These are phyloP conservation scores for Isoetes taiwanensis DNA, from an alignment of 75 land plant genomes.

Conservation along the genomic window DNA sequence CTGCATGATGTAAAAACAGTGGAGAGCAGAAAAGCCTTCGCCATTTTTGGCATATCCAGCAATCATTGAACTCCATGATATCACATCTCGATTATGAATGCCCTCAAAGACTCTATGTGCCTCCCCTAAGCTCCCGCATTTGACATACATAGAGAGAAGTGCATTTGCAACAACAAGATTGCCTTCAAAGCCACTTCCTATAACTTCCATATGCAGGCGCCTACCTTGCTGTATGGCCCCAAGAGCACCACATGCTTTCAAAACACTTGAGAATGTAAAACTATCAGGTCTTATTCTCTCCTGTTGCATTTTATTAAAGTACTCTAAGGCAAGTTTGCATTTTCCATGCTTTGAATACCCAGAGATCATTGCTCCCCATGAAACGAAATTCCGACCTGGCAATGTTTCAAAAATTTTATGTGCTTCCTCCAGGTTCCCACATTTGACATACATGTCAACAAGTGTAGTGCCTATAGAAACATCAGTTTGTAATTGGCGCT, in stretches of 20 bases:
- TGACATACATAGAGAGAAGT: constrained; percentile 16
- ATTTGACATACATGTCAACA: constrained; percentile 14
- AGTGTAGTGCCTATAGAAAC: constrained; percentile 15
- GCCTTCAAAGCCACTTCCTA: constrained; percentile 9
- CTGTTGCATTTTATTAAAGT: constrained; percentile 11
- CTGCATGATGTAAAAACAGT: too few species aligned
- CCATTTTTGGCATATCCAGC: constrained; percentile 7
- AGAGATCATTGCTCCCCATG: constrained; percentile 22
- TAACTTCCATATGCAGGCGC: constrained; percentile 7
- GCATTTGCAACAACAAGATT: constrained; percentile 12
- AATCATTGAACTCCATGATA: constrained; percentile 23
- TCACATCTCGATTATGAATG: constrained; percentile 11
- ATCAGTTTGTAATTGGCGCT: constrained; percentile 8
- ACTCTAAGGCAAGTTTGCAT: constrained; percentile 8
- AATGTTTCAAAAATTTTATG: constrained; percentile 14
- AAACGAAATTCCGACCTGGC: constrained; percentile 9
- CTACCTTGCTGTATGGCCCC: background rate
- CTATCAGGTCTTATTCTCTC: constrained; percentile 19
- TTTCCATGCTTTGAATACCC: constrained; percentile 4
- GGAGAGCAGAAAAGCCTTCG: too few species aligned
- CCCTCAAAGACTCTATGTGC: constrained; percentile 17
- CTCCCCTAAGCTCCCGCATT: constrained; percentile 8
- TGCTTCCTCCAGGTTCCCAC: constrained; percentile 13
- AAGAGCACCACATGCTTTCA: constrained; percentile 12
- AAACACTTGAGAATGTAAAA: constrained; percentile 20